A percentile compares a stretch with the other conserved stretches of the same genome.
Evolutionary conservation across 495 filamentous ascomycete genomes (phyloP).

Genomic region (Chaetomidium leptoderma): DNA sequence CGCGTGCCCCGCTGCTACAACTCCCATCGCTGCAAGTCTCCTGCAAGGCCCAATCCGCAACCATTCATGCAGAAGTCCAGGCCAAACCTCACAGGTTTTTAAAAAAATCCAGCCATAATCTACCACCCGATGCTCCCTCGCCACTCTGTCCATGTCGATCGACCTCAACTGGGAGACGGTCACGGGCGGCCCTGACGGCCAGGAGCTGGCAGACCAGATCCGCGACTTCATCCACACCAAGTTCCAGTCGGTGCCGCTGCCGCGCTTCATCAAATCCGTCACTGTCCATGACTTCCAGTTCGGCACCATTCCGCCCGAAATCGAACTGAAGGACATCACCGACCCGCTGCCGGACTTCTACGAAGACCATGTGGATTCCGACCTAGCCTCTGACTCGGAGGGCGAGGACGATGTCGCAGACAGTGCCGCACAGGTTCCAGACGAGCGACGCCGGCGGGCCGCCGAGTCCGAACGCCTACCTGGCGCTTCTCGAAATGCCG

Average conservation of each 20-base stretch:
- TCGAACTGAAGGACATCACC: slow-evolving; percentile 94
- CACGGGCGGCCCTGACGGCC: slow-evolving; percentile 82
- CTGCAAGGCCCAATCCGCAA: too few relatives aligned
- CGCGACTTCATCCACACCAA: slow-evolving; percentile 91
- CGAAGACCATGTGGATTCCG: slow-evolving; percentile 61
- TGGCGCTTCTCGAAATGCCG: neutral
- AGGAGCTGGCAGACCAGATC: slow-evolving; percentile 75
- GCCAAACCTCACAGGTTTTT: too few relatives aligned
- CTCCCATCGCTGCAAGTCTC: too few relatives aligned
- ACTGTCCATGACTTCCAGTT: slow-evolving; percentile 93
- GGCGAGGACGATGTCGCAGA: slow-evolving; percentile 38
- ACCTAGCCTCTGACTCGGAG: slow-evolving; percentile 34
- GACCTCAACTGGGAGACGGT: slow-evolving; percentile 92
- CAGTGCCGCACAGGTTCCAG: slow-evolving; percentile 35
- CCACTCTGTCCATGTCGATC: slow-evolving; percentile 69
- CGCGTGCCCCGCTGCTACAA: too few relatives aligned
- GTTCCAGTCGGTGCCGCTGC: slow-evolving; percentile 86
- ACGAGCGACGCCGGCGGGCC: slow-evolving; percentile 39
- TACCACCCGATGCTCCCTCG: neutral
- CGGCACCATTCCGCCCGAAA: slow-evolving; percentile 70
- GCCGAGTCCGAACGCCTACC: slow-evolving; percentile 19
- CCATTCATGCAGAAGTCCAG: too few relatives aligned
- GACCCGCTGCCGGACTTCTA: slow-evolving; percentile 96
- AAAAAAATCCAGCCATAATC: neutral
- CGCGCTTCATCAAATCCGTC: slow-evolving; percentile 94